phyloP scores from a whole-genome alignment of 176 grass and related monocot species.

The Thinopyrum elongatum region DNA sequence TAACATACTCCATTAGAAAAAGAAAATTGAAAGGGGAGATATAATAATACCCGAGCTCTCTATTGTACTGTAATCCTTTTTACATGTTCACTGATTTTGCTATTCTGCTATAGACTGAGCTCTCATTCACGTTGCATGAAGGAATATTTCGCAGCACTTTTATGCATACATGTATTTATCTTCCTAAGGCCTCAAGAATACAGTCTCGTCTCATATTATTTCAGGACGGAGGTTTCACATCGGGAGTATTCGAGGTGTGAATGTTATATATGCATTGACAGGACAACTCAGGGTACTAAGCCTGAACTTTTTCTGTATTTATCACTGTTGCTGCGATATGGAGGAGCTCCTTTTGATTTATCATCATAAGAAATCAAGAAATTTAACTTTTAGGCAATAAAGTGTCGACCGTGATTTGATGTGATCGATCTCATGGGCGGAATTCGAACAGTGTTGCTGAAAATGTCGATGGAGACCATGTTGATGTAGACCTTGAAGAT shows the following conservation, averaged over 20 bases:
- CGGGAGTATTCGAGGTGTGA: conserved; percentile 58
- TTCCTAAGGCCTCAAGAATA: not conserved
- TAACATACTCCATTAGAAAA: no score
- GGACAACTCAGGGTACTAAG: conserved; percentile 74
- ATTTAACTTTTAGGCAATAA: not conserved
- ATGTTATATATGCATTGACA: conserved; percentile 69
- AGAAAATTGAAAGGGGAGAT: not conserved
- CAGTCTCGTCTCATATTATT: conserved; percentile 5
- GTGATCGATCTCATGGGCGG: no score
- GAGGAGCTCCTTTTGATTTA: conserved; percentile 9
- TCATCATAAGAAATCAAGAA: not conserved
- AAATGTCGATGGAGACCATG: no score
- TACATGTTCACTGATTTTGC: not conserved
- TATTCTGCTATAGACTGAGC: not conserved
- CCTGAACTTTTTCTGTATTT: not conserved
- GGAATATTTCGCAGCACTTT: not conserved
- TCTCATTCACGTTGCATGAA: not conserved
- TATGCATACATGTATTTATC: not conserved
- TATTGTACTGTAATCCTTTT: not conserved
- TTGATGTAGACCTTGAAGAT: no score
- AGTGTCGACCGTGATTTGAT: not conserved
- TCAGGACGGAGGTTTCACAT: conserved; percentile 74
- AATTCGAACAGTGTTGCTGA: no score
- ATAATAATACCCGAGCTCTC: not conserved
- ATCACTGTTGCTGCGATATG: not conserved